phyloP scores from a whole-genome alignment of 2,329 filamentous ascomycete genomes.

The Claviceps quebecensis region DNA sequence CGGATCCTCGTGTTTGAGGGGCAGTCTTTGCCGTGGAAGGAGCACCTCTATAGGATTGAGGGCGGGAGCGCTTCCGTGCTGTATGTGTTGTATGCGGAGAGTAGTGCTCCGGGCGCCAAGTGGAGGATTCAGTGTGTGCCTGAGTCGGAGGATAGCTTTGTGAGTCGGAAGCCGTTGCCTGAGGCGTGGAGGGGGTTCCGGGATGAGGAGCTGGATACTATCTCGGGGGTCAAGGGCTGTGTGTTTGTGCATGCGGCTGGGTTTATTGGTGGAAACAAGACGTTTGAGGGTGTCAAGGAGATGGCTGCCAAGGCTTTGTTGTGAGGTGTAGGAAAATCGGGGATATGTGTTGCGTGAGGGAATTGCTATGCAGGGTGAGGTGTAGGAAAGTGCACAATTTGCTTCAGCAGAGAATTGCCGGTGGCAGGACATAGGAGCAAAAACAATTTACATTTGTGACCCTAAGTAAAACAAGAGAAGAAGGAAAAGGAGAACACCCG shows the following conservation, averaged over 20 bases:
- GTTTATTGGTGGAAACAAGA: constrained; percentile 93
- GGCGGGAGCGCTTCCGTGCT: constrained; percentile 45
- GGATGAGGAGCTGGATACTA: constrained; percentile 67
- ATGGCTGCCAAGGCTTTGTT: constrained; percentile 70
- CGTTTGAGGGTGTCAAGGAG: constrained; percentile 69
- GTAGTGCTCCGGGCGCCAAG: constrained; percentile 56
- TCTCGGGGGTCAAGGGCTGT: constrained; percentile 55
- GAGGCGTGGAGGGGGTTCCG: constrained; percentile 85
- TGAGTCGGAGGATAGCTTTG: constrained; percentile 69
- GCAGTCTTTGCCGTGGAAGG: constrained; percentile 83
- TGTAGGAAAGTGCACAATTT: too few species aligned
- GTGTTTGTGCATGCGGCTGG: constrained; percentile 91
- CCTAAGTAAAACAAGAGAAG: neutral
- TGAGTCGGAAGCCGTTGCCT: constrained; percentile 81
- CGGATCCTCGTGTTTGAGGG: constrained; percentile 67
- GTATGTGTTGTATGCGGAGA: constrained; percentile 89
- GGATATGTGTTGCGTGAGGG: too few species aligned
- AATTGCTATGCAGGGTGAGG: too few species aligned
- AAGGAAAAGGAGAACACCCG: neutral
- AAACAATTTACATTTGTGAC: neutral
- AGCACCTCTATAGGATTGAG: constrained; percentile 86
- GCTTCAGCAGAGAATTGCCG: too few species aligned
- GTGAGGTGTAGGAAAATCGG: neutral
- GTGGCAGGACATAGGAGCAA: neutral
- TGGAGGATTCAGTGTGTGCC: constrained; percentile 95